phyloP scores from a whole-genome alignment of 176 grass and related monocot species.

The Phoenix dactylifera region DNA sequence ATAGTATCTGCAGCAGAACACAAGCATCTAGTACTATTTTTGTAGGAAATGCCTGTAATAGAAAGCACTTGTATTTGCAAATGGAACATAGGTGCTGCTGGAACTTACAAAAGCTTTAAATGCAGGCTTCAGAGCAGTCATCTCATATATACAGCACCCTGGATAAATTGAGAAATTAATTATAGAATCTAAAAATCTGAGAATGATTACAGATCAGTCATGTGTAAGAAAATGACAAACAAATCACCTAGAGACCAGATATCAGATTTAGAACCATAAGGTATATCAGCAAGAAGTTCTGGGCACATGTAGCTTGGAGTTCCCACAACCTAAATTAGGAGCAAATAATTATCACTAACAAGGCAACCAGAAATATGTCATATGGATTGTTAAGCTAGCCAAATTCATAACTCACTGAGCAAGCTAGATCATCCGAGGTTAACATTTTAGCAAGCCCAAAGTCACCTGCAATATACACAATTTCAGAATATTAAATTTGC shows the following conservation, averaged over 20 bases:
- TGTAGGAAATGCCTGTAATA: too few relatives aligned
- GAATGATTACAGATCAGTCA: slow-evolving; percentile 10
- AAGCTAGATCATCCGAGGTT: slow-evolving; percentile 86
- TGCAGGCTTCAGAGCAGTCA: slow-evolving; percentile 76
- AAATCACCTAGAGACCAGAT: slow-evolving; percentile 86
- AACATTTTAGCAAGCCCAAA: slow-evolving; percentile 94
- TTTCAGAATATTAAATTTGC: slow-evolving; percentile 5
- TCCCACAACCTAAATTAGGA: slow-evolving; percentile 69
- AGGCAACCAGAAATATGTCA: neutral
- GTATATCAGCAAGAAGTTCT: slow-evolving; percentile 98
- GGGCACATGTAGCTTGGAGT: slow-evolving; percentile 99
- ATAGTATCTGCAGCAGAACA: too few relatives aligned
- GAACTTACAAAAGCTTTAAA: slow-evolving; percentile 94
- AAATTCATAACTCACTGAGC: slow-evolving; percentile 47
- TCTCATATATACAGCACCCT: slow-evolving; percentile 95
- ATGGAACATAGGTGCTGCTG: neutral
- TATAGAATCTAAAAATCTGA: slow-evolving; percentile 7
- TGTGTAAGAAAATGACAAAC: neutral
- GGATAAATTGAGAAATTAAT: slow-evolving; percentile 13
- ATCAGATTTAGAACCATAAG: slow-evolving; percentile 97
- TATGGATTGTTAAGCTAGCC: neutral
- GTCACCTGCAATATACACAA: slow-evolving; percentile 51
- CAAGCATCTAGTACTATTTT: too few relatives aligned
- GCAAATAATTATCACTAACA: neutral
- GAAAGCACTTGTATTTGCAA: too few relatives aligned